These are phyloP conservation scores for Vaccinium myrtillus DNA, from an alignment of 148 eudicot genomes.

Conservation along the genomic window DNA sequence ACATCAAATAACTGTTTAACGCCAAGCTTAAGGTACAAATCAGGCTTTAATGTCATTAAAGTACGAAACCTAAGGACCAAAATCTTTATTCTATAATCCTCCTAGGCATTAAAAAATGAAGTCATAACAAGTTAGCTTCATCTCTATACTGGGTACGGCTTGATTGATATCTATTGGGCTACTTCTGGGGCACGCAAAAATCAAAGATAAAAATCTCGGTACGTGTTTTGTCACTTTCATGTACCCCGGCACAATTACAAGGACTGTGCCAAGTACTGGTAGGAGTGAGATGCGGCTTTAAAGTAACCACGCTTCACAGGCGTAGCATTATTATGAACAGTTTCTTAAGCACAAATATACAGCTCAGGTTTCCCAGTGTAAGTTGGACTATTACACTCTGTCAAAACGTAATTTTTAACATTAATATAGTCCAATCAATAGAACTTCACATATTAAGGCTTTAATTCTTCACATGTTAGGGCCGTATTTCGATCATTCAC, in stretches of 20 bases:
- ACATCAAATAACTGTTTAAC: not conserved
- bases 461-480: not conserved
- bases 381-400: not conserved
- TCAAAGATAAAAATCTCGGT: not conserved
- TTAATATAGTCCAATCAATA: not conserved
- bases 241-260: not conserved
- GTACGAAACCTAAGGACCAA: not conserved
- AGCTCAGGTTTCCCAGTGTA: not conserved
- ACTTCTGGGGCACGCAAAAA: not conserved
- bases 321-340: not conserved
- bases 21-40: not conserved
- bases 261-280: not conserved
- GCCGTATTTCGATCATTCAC: not conserved
- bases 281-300: not conserved
- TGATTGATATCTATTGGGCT: not conserved
- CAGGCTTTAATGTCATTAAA: not conserved
- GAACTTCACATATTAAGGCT: not conserved
- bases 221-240: not conserved
- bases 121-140: not conserved
- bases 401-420: not conserved
- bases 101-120: not conserved
- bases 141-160: not conserved
- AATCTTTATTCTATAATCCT: not conserved
- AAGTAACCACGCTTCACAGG: not conserved
- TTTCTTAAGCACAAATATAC: not conserved